Conservation (phyloP, 2,329 filamentous ascomycete species). For the Periconia digitata region DNA sequence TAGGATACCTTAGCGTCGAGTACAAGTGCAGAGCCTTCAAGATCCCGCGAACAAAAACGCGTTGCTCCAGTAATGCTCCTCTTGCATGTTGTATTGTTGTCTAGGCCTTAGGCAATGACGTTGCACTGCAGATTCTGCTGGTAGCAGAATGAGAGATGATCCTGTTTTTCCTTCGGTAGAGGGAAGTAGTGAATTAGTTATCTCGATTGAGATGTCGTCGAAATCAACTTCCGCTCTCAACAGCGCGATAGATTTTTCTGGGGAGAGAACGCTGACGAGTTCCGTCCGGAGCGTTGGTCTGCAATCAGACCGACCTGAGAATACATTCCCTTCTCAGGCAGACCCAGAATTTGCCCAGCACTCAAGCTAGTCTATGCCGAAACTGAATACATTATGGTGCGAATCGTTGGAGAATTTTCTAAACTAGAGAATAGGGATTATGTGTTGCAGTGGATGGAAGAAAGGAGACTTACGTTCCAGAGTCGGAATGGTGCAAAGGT, state of each 20-base stretch:
- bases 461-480: constrained; percentile 6
- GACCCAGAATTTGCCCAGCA: constrained; percentile 10
- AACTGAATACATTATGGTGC: constrained; percentile 7
- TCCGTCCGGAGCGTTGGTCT: constrained; percentile 40
- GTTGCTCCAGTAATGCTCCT: too few relatives aligned
- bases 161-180: too few relatives aligned
- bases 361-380: constrained; percentile 8
- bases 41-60: too few relatives aligned
- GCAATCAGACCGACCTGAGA: constrained; percentile 11
- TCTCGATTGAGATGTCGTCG: constrained; percentile 12
- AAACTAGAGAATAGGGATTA: constrained; percentile 8
- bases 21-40: too few relatives aligned
- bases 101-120: too few relatives aligned
- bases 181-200: too few relatives aligned
- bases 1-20: too few relatives aligned
- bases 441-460: constrained; percentile 6
- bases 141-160: too few relatives aligned
- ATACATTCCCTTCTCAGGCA: constrained; percentile 10
- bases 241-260: constrained; percentile 8
- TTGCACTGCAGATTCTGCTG: too few relatives aligned
- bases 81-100: too few relatives aligned
- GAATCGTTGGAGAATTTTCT: constrained; percentile 6
- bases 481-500: constrained; percentile 9
- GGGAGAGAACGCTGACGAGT: constrained; percentile 44
- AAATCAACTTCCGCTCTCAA: constrained; percentile 1